Base-by-base conservation (phyloP, 352 stramenopile species). In the Globisporangium lucens region DNA sequence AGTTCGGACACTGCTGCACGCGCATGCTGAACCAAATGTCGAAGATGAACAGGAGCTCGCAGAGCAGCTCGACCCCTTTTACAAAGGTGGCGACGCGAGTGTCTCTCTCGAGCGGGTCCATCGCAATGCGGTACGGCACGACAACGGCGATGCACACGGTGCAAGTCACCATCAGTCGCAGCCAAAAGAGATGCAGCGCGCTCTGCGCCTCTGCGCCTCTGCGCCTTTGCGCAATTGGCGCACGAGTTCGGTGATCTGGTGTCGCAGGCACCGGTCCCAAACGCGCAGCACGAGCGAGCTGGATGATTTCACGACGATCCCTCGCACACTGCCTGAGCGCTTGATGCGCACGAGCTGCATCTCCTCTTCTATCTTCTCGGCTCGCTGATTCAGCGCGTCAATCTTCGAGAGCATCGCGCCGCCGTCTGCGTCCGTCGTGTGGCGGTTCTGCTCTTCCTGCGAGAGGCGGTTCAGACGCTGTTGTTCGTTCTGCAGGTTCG, bases 1-100 rank as follows among this genome's bases (percentile, higher is more conserved):
- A 76, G 1, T 69, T 52, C 3, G 53, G 41, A 4, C 71, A 73
- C 27, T 80, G 57, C 8, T 78, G 70, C 0, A 87, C 63, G 27
- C 77, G 71, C 69, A 69, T 82, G 55, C 68, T 85, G 63, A 87
- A 79, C 74, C 77, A 82, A 24, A 90, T 73, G 63, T 90, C 82
- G 9, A 75, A 17, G 2, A 70, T 63, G 41, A 89, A 90, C 9
- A 79, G 47, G 0, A 89, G 27, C 52, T 87, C 78, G 49, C 78
- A 84, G 3, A 79, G 38, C 9, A 83, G 22, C 17, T 75, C 61
- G 0, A 77, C 12, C 0, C 59, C 57, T 1, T 77, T 77, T 2
- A 69, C 58, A 4, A 68, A 22, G 4, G 52, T 63, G 0, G 74
- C 62, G 17, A 79, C 29, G 0, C 35, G 2, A 0, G 68, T 74